Conservation (phyloP, 2,329 filamentous ascomycete genomes). For the Monosporascus ibericus region DNA sequence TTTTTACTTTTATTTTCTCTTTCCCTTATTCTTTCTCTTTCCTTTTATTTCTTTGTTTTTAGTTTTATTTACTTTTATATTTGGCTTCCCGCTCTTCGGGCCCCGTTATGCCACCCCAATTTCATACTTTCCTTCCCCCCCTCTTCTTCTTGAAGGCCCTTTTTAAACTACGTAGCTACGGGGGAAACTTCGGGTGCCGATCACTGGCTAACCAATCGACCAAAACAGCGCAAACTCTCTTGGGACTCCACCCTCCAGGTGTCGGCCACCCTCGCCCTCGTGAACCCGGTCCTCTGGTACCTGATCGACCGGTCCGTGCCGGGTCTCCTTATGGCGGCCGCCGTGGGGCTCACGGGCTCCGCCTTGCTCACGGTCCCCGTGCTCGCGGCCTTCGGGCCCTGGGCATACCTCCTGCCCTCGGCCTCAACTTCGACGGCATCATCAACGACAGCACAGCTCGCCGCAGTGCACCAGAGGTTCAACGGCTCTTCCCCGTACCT, state of each 20-base stretch:
- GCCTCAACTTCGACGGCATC: too few relatives aligned
- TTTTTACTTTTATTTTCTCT: too few relatives aligned
- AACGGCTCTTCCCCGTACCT: slow-evolving; percentile 1
- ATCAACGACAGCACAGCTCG: too few relatives aligned
- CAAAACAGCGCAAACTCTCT: slow-evolving; percentile 68
- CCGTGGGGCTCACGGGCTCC: slow-evolving; percentile 70
- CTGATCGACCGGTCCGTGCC: slow-evolving; percentile 84
- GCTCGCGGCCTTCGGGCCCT: slow-evolving; percentile 18
- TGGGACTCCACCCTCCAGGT: slow-evolving; percentile 96
- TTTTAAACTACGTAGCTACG: background rate
- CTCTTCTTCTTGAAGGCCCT: slow-evolving; percentile 7
- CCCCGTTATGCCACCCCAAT: background rate
- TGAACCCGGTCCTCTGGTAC: slow-evolving; percentile 94
- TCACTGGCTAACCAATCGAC: too few relatives aligned
- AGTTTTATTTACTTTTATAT: too few relatives aligned
- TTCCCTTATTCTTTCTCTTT: too few relatives aligned
- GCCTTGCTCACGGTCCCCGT: slow-evolving; percentile 64
- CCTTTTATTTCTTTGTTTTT: too few relatives aligned
- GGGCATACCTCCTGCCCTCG: background rate
- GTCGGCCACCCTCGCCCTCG: slow-evolving; percentile 79
- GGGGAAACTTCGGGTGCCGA: too few relatives aligned
- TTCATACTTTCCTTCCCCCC: background rate
- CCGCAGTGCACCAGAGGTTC: background rate
- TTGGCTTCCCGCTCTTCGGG: background rate
- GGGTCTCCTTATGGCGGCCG: slow-evolving; percentile 72